Evolutionary conservation across 805 yeast species (phyloP).

Genomic region (Lachancea waltii): DNA sequence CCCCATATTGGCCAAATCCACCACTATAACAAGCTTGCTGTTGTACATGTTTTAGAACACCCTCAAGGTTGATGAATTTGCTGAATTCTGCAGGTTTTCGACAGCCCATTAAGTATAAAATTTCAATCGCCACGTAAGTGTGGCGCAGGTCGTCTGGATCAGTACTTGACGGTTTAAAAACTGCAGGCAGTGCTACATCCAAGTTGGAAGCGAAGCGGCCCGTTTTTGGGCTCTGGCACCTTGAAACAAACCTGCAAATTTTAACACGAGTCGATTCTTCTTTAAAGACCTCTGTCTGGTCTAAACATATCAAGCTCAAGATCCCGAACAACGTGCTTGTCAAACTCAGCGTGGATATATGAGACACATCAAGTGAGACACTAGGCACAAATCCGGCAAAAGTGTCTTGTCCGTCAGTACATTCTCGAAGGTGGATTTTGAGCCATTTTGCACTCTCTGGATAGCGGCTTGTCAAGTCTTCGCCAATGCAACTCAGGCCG

Average conservation of each 20-base stretch:
- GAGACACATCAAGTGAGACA: slow-evolving; percentile 12
- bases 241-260: slow-evolving; percentile 47
- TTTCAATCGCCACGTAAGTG: slow-evolving; percentile 65
- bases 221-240: slow-evolving; percentile 50
- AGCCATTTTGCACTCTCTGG: slow-evolving; percentile 28
- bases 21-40: slow-evolving; percentile 48
- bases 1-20: slow-evolving; percentile 59
- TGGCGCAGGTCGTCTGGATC: slow-evolving; percentile 54
- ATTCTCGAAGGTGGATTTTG: slow-evolving; percentile 15
- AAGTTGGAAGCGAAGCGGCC: slow-evolving; percentile 53
- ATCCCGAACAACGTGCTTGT: slow-evolving; percentile 72
- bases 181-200: slow-evolving; percentile 17
- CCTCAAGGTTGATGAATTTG: slow-evolving; percentile 38
- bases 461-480: slow-evolving; percentile 27
- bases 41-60: slow-evolving; percentile 36
- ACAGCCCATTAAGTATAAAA: slow-evolving; percentile 44
- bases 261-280: slow-evolving; percentile 34
- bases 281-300: slow-evolving; percentile 38
- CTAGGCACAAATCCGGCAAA: slow-evolving; percentile 29
- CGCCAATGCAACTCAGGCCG: slow-evolving; percentile 37
- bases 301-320: slow-evolving; percentile 46
- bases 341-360: slow-evolving; percentile 43
- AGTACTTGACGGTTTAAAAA: slow-evolving; percentile 26
- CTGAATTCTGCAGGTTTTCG: slow-evolving; percentile 18
- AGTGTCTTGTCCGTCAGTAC: slow-evolving; percentile 29